phyloP scores from a whole-genome alignment of 2,329 filamentous ascomycete genomes.

The Huntiella omanensis region DNA sequence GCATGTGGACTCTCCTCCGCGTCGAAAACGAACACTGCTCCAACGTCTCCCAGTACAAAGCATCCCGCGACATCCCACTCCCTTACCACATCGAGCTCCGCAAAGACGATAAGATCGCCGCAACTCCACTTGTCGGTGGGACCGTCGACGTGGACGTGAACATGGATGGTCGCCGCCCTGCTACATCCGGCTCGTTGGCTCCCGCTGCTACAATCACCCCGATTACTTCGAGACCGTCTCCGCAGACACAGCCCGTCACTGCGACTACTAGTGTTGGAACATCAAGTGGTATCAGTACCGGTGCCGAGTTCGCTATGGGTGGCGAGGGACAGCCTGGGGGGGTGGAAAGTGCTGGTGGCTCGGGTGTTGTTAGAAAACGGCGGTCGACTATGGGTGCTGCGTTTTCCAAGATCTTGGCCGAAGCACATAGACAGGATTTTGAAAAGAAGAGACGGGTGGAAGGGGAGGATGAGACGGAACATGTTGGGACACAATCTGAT shows the following conservation, averaged over 20 bases:
- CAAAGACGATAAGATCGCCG: constrained; percentile 10
- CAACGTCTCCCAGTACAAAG: constrained; percentile 79
- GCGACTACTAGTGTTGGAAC: not conserved
- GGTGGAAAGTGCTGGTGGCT: constrained; percentile 1
- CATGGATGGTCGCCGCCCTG: not conserved
- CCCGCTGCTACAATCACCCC: not conserved
- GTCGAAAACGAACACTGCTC: constrained; percentile 96
- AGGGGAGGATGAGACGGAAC: not conserved
- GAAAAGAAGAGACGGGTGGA: constrained; percentile 46
- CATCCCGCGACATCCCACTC: constrained; percentile 68
- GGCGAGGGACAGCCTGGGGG: not conserved
- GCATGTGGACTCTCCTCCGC: constrained; percentile 80
- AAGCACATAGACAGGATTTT: constrained; percentile 82
- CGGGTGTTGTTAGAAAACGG: not conserved
- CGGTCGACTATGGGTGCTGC: constrained; percentile 19
- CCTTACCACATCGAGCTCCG: constrained; percentile 48
- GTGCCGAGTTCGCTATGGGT: not conserved
- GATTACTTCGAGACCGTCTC: no score
- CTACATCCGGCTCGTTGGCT: not conserved
- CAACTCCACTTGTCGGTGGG: not conserved
- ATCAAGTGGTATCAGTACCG: not conserved
- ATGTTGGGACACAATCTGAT: constrained; percentile 7
- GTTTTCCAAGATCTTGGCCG: constrained; percentile 49
- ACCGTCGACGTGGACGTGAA: not conserved
- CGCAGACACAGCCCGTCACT: not conserved